Percentiles rank a stretch among this genome's conserved stretches.
Evolutionary conservation across 179 eudicot genomes (phyloP).

Genomic region (Actinidia arguta): DNA sequence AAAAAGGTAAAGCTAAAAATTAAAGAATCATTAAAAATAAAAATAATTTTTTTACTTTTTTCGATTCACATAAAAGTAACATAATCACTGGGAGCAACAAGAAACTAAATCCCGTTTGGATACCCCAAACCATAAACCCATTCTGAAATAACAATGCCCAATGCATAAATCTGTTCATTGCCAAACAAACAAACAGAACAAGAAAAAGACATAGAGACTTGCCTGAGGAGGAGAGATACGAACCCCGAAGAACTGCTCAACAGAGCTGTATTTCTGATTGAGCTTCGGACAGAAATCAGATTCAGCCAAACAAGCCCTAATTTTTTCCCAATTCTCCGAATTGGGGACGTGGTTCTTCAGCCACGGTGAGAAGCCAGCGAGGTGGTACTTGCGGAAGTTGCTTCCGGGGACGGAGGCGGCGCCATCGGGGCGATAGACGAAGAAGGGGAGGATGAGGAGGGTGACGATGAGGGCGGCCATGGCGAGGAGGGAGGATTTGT

Average conservation of each 20-base stretch:
- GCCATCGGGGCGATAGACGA: slow-evolving; percentile 78
- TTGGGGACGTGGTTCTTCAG: slow-evolving; percentile 61
- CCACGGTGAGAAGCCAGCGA: slow-evolving; percentile 81
- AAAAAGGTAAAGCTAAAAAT: too few species aligned
- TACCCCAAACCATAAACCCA: too few species aligned
- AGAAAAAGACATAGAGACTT: background rate
- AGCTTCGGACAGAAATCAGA: slow-evolving; percentile 65
- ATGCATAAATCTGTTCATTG: background rate
- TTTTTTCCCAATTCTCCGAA: slow-evolving; percentile 66
- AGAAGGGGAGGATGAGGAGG: slow-evolving; percentile 71
- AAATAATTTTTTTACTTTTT: too few species aligned
- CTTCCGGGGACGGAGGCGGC: slow-evolving; percentile 55
- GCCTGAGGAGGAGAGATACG: slow-evolving; percentile 91
- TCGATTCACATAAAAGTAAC: too few species aligned
- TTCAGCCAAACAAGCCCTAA: slow-evolving; percentile 74
- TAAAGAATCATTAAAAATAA: too few species aligned
- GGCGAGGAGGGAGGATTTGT: slow-evolving; percentile 72
- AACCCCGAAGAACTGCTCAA: slow-evolving; percentile 67
- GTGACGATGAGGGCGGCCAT: slow-evolving; percentile 77
- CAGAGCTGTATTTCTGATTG: slow-evolving; percentile 42
- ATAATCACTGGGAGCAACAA: too few species aligned
- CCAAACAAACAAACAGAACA: slow-evolving; percentile 3
- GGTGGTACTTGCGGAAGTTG: slow-evolving; percentile 65
- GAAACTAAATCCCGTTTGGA: too few species aligned
- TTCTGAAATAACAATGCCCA: too few species aligned